Evolutionary conservation across 75 land plant species (phyloP).

Genomic region (Gnetum montanum): DNA sequence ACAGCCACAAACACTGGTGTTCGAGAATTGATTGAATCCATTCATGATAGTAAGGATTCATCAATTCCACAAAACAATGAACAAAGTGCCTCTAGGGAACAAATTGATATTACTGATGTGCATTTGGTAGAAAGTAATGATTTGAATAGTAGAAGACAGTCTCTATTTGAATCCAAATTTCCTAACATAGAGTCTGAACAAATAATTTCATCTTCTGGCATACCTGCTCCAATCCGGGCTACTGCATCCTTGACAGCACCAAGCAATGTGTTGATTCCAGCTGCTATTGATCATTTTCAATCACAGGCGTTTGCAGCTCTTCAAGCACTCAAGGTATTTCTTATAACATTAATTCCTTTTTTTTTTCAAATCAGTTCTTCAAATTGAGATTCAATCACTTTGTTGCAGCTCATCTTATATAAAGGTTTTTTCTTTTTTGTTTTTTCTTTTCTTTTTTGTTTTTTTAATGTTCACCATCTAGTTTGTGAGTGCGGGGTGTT

Average conservation of each 20-base stretch:
- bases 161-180: constrained; percentile 14
- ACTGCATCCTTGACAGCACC: constrained; percentile 45
- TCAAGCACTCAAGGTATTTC: constrained; percentile 79
- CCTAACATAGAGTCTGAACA: constrained; percentile 7
- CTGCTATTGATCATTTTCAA: constrained; percentile 70
- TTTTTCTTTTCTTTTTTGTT: background rate
- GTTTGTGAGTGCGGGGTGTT: too few species aligned
- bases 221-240: constrained; percentile 63
- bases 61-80: constrained; percentile 7
- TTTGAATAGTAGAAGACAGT: constrained; percentile 10
- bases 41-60: constrained; percentile 2
- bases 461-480: background rate
- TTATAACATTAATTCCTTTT: too few species aligned
- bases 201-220: constrained; percentile 34
- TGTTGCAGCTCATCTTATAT: too few species aligned
- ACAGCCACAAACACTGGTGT: background rate
- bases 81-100: constrained; percentile 12
- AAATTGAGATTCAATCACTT: too few species aligned
- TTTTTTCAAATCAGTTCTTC: too few species aligned
- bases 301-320: constrained; percentile 82
- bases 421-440: too few species aligned
- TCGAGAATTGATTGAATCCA: background rate
- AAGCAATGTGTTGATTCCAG: constrained; percentile 79
- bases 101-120: constrained; percentile 6
- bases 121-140: background rate